Evolutionary conservation across 305 asterid species (phyloP), one percentile per base, ranked within the genome.

Genomic region (Fraxinus platypoda): DNA sequence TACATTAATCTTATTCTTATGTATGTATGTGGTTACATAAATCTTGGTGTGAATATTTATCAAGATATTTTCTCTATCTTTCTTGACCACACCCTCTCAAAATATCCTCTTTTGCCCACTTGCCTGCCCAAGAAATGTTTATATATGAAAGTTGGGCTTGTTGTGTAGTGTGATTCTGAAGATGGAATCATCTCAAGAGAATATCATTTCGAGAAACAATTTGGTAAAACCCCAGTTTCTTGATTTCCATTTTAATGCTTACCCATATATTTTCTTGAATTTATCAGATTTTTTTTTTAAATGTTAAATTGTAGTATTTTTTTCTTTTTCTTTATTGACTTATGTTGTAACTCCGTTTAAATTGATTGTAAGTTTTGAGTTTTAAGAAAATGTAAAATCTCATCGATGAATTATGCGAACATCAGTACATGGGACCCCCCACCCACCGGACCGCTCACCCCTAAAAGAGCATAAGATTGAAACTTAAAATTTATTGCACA

Each of bases 121-220:
- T 59, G 82, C 83, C 73, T 38, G 74, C 77, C 57, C 81, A 41
- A 75, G 68, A 78, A 26, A 54, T 41, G 33, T 85, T 81, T 57
- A 74, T 78, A 38, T 30, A 6, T 83, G 77, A 74, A 7, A 59
- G 52, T 28, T 34, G 1, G 38, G 72, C 25, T 28, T 81, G 33
- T 72, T 26, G 28, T 37, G 28, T 78, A 57, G 41, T 19, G n/a
- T 33, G 79, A 54, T 15, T 34, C 72, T 62, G 76, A 79, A 80
- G 84, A 88, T 88, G 94, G 89, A 88, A 41, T 77, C 90, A 15
- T 77, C 90, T 23, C 87, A 86, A 64, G 87, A 89, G 21, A 81
- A 62, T 88, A 30, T 57, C 87, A 82, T 54, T 83, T 76, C 85
- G 19, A 75, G 62, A 73, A 82, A 75, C 87, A 87, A 83, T 86